Evolutionary conservation across 2,329 filamentous ascomycete species (phyloP), one percentile per base, ranked within the genome.

Genomic region (Cercospora berteroae): DNA sequence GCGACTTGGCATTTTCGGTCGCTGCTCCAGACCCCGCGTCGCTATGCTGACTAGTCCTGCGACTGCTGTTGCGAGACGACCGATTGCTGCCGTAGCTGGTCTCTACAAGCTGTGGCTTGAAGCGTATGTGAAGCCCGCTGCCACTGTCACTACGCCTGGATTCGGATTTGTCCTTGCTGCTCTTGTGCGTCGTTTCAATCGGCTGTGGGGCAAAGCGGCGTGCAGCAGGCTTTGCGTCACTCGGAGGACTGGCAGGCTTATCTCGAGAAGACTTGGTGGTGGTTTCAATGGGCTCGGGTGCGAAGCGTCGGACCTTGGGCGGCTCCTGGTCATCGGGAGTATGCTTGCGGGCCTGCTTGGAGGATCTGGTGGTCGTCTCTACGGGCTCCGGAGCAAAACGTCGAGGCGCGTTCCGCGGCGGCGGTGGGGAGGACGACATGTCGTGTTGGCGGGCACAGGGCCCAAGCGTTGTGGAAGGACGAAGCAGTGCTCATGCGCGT

Each of bases 211-310:
- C 73, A 59, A 72, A 73, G 5, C 72, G 73, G 31, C 72, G 70
- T 13, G 68, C 62, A 27, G 63, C 64, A 27, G 71, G 60, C 60
- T 72, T 74, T 39, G 56, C 64, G 31, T 60, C 64, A 60, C 31
- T 18, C 9, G 63, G 63, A 13, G 64, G 58, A 39, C 69, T 72
- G 20, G 20, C n/a, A 66, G 67, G 18, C 60, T 76, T 74, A 74
- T 83, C 82, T 20, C 48, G 44, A 18, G 74, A 71, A 57, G 86
- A 85, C 71, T 88, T 87, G 72, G 86, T 87, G 1, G 86, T 89
- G 8, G 90, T 93, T 78, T 93, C 91, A 70, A 93, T 87, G 16
- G 90, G 89, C 64, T 90, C 85, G 36, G 90, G 89, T 50, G 82
- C 84, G 80, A 92, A 92, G 73, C 87, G 87, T 64, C 79, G 79